Conservation (phyloP, 2,329 filamentous ascomycete genomes). For the Setomelanomma holmii region DNA sequence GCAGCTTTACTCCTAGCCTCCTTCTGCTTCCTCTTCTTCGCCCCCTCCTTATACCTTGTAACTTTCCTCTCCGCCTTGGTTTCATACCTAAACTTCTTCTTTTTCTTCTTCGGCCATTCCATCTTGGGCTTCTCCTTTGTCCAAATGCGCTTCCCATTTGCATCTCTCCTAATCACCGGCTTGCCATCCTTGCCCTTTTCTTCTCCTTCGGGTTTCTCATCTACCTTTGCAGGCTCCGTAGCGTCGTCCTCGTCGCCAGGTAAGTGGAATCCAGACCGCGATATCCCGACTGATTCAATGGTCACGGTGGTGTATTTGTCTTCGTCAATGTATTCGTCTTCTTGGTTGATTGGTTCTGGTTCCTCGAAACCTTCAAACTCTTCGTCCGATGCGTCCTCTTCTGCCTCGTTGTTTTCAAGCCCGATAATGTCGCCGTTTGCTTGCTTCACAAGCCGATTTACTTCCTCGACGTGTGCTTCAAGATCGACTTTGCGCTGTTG, state of each 20-base stretch:
- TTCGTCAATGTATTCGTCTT: constrained; percentile 96
- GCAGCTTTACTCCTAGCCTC: constrained; percentile 55
- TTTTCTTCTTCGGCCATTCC: constrained; percentile 73
- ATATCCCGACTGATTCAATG: constrained; percentile 84
- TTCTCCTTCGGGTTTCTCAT: constrained; percentile 42
- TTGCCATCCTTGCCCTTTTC: constrained; percentile 57
- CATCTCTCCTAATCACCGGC: constrained; percentile 30
- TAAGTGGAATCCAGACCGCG: constrained; percentile 73
- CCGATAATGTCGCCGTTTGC: constrained; percentile 56
- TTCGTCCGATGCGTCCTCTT: constrained; percentile 65
- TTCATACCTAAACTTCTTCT: constrained; percentile 92
- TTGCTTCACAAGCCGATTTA: constrained; percentile 73
- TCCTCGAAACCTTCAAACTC: constrained; percentile 51
- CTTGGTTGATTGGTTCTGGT: constrained; percentile 70
- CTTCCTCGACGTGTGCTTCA: constrained; percentile 78
- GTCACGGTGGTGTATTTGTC: constrained; percentile 96
- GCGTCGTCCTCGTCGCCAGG: constrained; percentile 48
- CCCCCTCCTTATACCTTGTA: constrained; percentile 64
- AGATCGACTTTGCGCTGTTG: constrained; percentile 83
- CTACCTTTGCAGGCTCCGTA: constrained; percentile 23
- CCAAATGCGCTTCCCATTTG: constrained; percentile 54
- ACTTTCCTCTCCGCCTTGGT: constrained; percentile 62
- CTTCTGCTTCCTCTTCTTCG: constrained; percentile 74
- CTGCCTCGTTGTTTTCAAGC: constrained; percentile 43
- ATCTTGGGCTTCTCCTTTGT: constrained; percentile 61